Conservation (phyloP, 148 eudicot species). For the Rhododendron ovatum region DNA sequence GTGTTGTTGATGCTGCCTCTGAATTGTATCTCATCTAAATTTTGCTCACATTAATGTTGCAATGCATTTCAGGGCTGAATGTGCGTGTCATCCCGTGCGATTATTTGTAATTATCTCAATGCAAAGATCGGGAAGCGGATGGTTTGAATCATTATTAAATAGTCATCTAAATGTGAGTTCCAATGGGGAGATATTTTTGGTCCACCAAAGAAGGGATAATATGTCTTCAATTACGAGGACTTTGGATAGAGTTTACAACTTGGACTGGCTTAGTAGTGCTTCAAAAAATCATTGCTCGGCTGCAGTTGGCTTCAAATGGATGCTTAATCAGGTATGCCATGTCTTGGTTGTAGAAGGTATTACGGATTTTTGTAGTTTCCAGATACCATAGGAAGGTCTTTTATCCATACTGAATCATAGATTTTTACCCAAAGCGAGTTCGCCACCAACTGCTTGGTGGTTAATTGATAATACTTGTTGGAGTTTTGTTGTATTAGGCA, state of each 20-base stretch:
- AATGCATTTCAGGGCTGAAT: slow-evolving; percentile 59
- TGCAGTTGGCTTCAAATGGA: slow-evolving; percentile 98
- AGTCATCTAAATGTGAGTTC: slow-evolving; percentile 89
- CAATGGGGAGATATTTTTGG: slow-evolving; percentile 85
- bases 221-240: slow-evolving; percentile 52
- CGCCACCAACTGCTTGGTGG: neutral
- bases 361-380: neutral
- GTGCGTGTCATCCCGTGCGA: slow-evolving; percentile 67
- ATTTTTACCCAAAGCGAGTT: neutral
- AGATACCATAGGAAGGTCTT: neutral
- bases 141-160: slow-evolving; percentile 91
- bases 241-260: slow-evolving; percentile 78
- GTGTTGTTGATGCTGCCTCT: neutral
- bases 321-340: slow-evolving; percentile 85
- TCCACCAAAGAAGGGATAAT: slow-evolving; percentile 60
- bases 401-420: neutral
- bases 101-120: slow-evolving; percentile 77
- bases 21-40: neutral
- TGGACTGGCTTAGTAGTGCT: slow-evolving; percentile 88
- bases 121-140: slow-evolving; percentile 98
- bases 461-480: neutral
- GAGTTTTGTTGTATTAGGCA: neutral
- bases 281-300: slow-evolving; percentile 93
- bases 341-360: neutral
- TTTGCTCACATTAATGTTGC: neutral